A percentile compares a stretch with the other conserved stretches of the same genome.
These are phyloP conservation scores for Rubroshorea leprosula DNA, from an alignment of 345 rosid genomes.

Conservation along the genomic window DNA sequence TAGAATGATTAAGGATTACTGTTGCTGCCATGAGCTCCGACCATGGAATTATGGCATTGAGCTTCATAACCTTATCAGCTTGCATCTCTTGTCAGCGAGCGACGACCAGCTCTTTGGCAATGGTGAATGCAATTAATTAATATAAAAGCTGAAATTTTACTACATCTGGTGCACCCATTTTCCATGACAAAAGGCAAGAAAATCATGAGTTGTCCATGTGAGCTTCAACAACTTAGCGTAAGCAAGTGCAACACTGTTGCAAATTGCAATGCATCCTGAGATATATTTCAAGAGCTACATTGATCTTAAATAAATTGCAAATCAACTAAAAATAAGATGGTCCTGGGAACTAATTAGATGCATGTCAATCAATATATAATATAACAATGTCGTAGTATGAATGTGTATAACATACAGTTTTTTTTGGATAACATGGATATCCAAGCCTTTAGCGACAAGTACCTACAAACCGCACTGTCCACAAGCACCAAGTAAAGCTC, in stretches of 20 bases:
- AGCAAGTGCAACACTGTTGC: slow-evolving; percentile 22
- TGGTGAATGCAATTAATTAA: slow-evolving; percentile 30
- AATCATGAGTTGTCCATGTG: slow-evolving; percentile 45
- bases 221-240: slow-evolving; percentile 27
- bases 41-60: slow-evolving; percentile 52
- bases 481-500: too few relatives aligned
- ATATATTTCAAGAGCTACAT: slow-evolving; percentile 20
- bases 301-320: slow-evolving; percentile 17
- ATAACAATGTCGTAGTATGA: neutral
- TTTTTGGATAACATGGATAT: slow-evolving; percentile 7
- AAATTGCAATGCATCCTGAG: slow-evolving; percentile 16
- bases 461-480: too few relatives aligned
- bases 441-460: too few relatives aligned
- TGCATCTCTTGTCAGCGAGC: slow-evolving; percentile 22
- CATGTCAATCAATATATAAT: slow-evolving; percentile 6
- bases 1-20: slow-evolving; percentile 23
- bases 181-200: slow-evolving; percentile 35
- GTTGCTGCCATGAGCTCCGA: slow-evolving; percentile 45
- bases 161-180: slow-evolving; percentile 38
- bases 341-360: slow-evolving; percentile 17
- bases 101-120: slow-evolving; percentile 31
- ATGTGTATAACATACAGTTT: neutral
- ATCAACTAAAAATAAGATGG: slow-evolving; percentile 9
- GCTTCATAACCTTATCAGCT: slow-evolving; percentile 32
- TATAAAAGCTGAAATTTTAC: slow-evolving; percentile 19